phyloP scores from a whole-genome alignment of 352 stramenopile species.

The Phytopythium kandeliae region DNA sequence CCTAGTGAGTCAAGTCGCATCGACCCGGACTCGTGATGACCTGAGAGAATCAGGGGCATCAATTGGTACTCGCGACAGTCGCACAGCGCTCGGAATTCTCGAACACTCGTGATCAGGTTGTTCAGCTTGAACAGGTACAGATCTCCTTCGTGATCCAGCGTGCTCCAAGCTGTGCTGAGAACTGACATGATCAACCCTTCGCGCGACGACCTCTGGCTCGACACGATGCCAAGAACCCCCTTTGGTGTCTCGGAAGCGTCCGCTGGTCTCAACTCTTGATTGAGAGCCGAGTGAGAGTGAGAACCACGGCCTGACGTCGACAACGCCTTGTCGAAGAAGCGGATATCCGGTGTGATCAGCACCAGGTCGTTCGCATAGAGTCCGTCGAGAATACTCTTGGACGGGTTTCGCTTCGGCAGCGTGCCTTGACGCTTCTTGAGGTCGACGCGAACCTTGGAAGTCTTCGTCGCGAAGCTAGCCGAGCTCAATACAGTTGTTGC shows the following conservation, averaged over 20 bases:
- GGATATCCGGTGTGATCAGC: constrained; percentile 46
- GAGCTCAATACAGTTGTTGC: constrained; percentile 31
- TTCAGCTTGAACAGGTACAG: constrained; percentile 81
- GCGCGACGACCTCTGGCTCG: constrained; percentile 55
- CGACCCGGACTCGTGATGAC: constrained; percentile 53
- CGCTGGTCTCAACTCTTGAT: background rate
- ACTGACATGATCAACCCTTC: constrained; percentile 72
- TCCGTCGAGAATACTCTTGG: constrained; percentile 30
- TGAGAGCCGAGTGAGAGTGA: background rate
- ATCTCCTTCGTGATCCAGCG: constrained; percentile 41
- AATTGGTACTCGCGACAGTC: constrained; percentile 75
- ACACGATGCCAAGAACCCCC: constrained; percentile 72
- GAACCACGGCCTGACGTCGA: constrained; percentile 7
- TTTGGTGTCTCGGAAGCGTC: constrained; percentile 10
- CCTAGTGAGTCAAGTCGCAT: constrained; percentile 83
- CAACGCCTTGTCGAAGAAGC: constrained; percentile 45
- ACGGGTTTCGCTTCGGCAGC: constrained; percentile 16
- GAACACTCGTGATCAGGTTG: constrained; percentile 86
- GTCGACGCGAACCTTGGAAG: constrained; percentile 67
- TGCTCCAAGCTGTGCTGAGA: constrained; percentile 41
- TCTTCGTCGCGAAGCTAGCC: constrained; percentile 54
- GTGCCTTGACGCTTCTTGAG: constrained; percentile 32
- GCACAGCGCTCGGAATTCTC: constrained; percentile 82
- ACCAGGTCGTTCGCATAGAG: constrained; percentile 80
- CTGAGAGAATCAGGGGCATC: constrained; percentile 72